Percentiles rank a stretch among this genome's conserved stretches.
Evolutionary conservation across 148 eudicot genomes (phyloP).

Genomic region (Tetragonia tetragonoides): DNA sequence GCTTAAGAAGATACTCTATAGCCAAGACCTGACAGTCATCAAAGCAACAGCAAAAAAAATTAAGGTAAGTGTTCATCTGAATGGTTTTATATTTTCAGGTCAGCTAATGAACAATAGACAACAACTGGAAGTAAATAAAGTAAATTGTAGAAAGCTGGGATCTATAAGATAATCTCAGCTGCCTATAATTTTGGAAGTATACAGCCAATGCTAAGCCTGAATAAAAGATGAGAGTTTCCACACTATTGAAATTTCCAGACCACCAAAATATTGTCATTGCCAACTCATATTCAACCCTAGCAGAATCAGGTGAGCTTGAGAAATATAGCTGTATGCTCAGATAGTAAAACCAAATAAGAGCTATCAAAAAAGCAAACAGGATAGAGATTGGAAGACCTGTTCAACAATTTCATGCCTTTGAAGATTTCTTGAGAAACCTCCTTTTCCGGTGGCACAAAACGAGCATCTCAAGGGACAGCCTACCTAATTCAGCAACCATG

Average conservation of each 20-base stretch:
- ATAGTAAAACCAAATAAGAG: background rate
- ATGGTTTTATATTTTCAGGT: background rate
- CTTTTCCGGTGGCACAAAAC: constrained; percentile 99
- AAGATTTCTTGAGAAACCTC: constrained; percentile 95
- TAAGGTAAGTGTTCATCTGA: background rate
- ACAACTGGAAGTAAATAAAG: background rate
- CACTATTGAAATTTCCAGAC: background rate
- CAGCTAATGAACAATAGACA: background rate
- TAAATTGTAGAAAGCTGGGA: background rate
- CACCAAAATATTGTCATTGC: constrained; percentile 4
- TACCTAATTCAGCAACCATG: constrained; percentile 47
- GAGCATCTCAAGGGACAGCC: constrained; percentile 97
- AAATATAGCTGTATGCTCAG: background rate
- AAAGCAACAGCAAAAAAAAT: background rate
- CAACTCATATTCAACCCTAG: constrained; percentile 12
- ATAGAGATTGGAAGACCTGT: constrained; percentile 56
- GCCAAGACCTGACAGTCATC: constrained; percentile 75
- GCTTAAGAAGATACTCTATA: constrained; percentile 77
- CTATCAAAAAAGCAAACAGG: background rate
- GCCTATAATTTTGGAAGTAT: background rate
- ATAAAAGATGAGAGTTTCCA: background rate
- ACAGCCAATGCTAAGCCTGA: background rate
- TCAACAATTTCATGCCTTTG: constrained; percentile 91
- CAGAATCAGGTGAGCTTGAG: background rate
- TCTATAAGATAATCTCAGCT: background rate